Conservation (phyloP, 2,329 filamentous ascomycete genomes). For the Ceratocystis cubensis region DNA sequence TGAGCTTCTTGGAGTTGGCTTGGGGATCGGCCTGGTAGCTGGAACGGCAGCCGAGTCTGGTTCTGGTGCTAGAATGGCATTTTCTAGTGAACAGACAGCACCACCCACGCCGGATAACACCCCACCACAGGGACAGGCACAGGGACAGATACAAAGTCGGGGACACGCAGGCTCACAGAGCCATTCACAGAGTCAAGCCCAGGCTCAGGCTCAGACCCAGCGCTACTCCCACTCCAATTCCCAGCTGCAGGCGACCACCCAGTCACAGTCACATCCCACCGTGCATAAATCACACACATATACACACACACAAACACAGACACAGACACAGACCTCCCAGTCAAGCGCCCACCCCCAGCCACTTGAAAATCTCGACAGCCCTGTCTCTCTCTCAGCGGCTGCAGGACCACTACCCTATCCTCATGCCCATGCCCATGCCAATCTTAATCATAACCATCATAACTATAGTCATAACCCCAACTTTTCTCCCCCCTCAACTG, state of each 20-base stretch:
- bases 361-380: constrained; percentile 9
- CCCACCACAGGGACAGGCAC: constrained; percentile 10
- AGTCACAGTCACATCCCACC: constrained; percentile 4
- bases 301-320: too few species aligned
- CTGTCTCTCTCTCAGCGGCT: not conserved
- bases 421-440: not conserved
- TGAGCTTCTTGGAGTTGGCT: not conserved
- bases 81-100: constrained; percentile 10
- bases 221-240: not conserved
- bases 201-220: constrained; percentile 5
- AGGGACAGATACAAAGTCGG: not conserved
- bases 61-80: not conserved
- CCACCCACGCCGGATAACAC: constrained; percentile 16
- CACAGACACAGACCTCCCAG: not conserved
- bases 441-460: not conserved
- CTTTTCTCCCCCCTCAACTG: not conserved
- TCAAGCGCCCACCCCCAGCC: constrained; percentile 8
- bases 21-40: constrained; percentile 9
- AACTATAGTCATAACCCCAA: not conserved
- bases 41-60: not conserved
- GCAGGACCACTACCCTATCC: not conserved
- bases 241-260: not conserved
- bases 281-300: constrained; percentile 6
- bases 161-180: not conserved
- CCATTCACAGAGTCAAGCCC: not conserved